Percentiles rank a stretch among this genome's conserved stretches.
Evolutionary conservation across 2,329 filamentous ascomycete species (phyloP).

Genomic region (Simplicillium aogashimaense): DNA sequence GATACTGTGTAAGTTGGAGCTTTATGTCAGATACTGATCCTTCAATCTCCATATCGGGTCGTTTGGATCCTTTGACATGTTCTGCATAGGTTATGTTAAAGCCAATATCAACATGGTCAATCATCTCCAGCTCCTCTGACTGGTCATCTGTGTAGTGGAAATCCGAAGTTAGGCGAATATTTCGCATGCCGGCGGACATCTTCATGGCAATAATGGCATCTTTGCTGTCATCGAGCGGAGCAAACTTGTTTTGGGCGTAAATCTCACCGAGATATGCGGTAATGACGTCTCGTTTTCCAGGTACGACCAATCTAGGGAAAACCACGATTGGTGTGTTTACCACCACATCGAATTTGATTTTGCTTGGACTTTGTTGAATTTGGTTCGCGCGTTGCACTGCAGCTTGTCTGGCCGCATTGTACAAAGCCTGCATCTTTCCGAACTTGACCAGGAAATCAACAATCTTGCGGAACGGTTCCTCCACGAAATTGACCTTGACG

Average conservation of each 20-base stretch:
- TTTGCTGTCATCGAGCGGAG: slow-evolving; percentile 68
- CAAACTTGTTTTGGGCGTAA: slow-evolving; percentile 90
- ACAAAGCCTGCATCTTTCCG: slow-evolving; percentile 98
- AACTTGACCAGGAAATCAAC: slow-evolving; percentile 98
- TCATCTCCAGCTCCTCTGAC: slow-evolving; percentile 85
- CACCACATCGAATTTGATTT: slow-evolving; percentile 87
- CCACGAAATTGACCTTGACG: slow-evolving; percentile 92
- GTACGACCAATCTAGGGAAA: slow-evolving; percentile 71
- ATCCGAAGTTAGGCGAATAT: slow-evolving; percentile 81
- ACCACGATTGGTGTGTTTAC: slow-evolving; percentile 94
- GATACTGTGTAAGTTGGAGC: slow-evolving; percentile 77
- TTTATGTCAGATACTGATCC: slow-evolving; percentile 92
- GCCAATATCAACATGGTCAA: slow-evolving; percentile 90
- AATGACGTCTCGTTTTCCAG: slow-evolving; percentile 69
- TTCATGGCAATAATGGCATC: slow-evolving; percentile 74
- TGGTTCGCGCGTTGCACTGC: slow-evolving; percentile 90
- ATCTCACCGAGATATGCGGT: slow-evolving; percentile 96
- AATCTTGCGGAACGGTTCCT: slow-evolving; percentile 96
- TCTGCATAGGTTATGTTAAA: slow-evolving; percentile 91
- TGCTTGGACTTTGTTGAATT: slow-evolving; percentile 79
- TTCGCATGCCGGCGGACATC: slow-evolving; percentile 80
- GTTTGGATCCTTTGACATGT: slow-evolving; percentile 64
- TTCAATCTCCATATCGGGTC: slow-evolving; percentile 86
- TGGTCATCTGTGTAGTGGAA: slow-evolving; percentile 67
- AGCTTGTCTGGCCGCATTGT: slow-evolving; percentile 91